Percentiles rank a stretch among this genome's conserved stretches.
phyloP scores from a whole-genome alignment of 1,139 yeast species.

The Lodderomyces jiufengensis region DNA sequence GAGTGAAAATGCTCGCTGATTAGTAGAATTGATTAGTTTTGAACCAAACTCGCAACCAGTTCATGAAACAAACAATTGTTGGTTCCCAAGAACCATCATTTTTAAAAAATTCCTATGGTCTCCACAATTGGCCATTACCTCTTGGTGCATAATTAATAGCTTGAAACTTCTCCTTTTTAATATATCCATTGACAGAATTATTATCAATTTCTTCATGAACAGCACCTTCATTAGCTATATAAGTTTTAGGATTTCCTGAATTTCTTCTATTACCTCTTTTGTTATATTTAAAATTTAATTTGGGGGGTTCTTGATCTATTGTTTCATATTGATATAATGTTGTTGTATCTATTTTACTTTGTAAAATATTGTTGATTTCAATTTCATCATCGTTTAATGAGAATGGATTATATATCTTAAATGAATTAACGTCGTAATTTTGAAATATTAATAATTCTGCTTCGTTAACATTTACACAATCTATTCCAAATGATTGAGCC shows the following conservation, averaged over 20 bases:
- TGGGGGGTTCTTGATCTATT: constrained; percentile 8
- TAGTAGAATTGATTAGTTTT: too few species aligned
- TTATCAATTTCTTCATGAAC: constrained; percentile 15
- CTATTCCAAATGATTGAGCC: constrained; percentile 53
- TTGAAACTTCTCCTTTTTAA: constrained; percentile 41
- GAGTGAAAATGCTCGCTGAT: too few species aligned
- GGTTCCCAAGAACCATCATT: too few species aligned
- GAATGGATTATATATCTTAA: constrained; percentile 27
- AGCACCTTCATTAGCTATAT: constrained; percentile 16
- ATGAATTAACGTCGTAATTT: constrained; percentile 33
- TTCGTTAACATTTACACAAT: constrained; percentile 49
- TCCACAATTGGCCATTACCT: constrained; percentile 52
- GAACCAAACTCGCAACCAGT: too few species aligned
- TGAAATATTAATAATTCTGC: constrained; percentile 46
- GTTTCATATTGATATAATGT: constrained; percentile 27
- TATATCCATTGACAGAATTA: constrained; percentile 20
- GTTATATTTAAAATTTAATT: constrained; percentile 5
- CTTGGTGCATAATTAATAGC: constrained; percentile 53
- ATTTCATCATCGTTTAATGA: constrained; percentile 23
- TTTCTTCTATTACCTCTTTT: constrained; percentile 4
- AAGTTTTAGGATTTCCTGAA: constrained; percentile 1
- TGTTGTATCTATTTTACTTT: constrained; percentile 34
- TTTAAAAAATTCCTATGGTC: too few species aligned
- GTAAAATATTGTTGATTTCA: constrained; percentile 29
- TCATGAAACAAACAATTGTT: too few species aligned